These are phyloP conservation scores for Clarireedia monteithiana DNA, from an alignment of 2,329 filamentous ascomycete genomes.

Conservation along the genomic window DNA sequence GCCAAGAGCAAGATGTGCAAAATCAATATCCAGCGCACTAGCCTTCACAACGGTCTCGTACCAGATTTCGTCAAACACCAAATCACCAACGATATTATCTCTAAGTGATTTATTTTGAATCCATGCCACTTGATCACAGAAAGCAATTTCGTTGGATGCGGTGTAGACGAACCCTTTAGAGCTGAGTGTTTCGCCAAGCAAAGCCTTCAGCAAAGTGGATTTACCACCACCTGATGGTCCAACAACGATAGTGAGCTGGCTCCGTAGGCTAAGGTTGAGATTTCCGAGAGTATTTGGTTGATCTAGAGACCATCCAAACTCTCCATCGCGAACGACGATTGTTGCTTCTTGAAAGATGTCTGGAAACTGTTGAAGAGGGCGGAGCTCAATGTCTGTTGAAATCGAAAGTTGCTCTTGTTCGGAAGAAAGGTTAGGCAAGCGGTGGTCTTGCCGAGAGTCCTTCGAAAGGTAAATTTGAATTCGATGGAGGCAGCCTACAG, in stretches of 20 bases:
- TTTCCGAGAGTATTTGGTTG: neutral
- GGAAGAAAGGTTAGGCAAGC: neutral
- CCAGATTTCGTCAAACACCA: conserved; percentile 19
- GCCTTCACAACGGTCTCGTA: conserved; percentile 19
- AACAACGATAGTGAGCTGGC: conserved; percentile 19
- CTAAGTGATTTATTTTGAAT: conserved; percentile 33
- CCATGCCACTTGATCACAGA: conserved; percentile 39
- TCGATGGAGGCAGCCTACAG: conserved; percentile 1
- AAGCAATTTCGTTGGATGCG: conserved; percentile 26
- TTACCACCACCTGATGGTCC: conserved; percentile 28
- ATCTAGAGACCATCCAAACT: neutral
- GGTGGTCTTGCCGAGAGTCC: neutral
- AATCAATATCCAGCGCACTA: conserved; percentile 17
- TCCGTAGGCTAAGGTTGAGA: neutral
- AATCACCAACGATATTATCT: conserved; percentile 7
- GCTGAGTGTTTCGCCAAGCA: conserved; percentile 19
- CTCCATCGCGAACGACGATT: neutral
- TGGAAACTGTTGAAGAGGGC: neutral
- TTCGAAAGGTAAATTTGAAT: conserved; percentile 7
- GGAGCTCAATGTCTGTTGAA: neutral
- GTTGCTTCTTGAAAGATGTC: neutral
- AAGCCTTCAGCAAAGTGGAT: conserved; percentile 18
- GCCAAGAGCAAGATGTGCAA: conserved; percentile 20
- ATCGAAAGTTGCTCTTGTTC: neutral
- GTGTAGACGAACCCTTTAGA: conserved; percentile 7